Evolutionary conservation across 1,284 basidiomycete species (phyloP), one percentile per base, ranked within the genome.

Genomic region (Microbotryum saponariae): DNA sequence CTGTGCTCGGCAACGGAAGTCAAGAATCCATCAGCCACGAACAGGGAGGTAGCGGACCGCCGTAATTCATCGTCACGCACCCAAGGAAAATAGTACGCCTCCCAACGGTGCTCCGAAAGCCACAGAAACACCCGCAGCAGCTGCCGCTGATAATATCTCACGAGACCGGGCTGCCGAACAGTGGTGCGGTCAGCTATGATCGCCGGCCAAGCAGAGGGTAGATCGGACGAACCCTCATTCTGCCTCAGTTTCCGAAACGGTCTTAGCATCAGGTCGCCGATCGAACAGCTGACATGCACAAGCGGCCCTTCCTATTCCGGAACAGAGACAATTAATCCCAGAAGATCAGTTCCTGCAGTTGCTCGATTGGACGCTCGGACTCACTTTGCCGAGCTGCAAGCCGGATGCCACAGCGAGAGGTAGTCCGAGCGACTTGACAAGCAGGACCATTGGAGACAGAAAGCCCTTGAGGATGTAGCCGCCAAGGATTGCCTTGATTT

Each of bases 381-480:
- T 46, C 18, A 86, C 85, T 75, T 88, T 88, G 6, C 90, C 92
- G 12, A 96, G 80, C 6, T 87, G 86, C 46, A 96, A 78, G 1
- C 92, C 92, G 1, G 89, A 91, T 6, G 88, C 91, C 16, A 96
- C 92, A 7, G 89, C 89, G 6, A 98, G 80, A 0, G 93, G 85
- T 58, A 97, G 77, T 6, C 93, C 93, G 42, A 94, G 81, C 20
- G 87, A 82, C 76, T 98, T 97, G 33, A 89, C 92, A 72, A 94
- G 86, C 55, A 97, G 77, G 0, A 88, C 91, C 65, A 89, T 85
- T 51, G 61, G 61, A 4, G 65, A 66, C 8, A 71, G 51, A 54
- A 69, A 98, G 21, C 92, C 94, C 72, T 93, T 89, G 65, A 98
- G 96, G 29, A 97, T 92, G 72, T 97, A 97, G n/a, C 90, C 91